Percentiles rank a stretch among this genome's conserved stretches.
Conservation (phyloP, 2,329 filamentous ascomycete genomes). For the Tetracladium maxilliforme region DNA sequence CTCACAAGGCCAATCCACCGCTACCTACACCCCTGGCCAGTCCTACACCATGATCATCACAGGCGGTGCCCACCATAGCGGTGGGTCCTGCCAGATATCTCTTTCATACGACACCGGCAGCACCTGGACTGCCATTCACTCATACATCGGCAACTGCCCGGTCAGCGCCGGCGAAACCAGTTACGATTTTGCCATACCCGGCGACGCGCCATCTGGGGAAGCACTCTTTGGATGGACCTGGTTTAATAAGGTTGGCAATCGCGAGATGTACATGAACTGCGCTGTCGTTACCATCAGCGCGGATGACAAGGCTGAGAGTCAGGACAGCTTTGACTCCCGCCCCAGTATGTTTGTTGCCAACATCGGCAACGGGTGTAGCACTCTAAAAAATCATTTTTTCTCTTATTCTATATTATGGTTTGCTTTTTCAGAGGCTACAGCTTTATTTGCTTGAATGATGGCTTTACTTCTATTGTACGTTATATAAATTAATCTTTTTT, state of each 20-base stretch:
- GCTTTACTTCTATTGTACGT: too few species aligned
- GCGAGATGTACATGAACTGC: constrained; percentile 57
- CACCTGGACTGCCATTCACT: constrained; percentile 44
- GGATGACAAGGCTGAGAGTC: constrained; percentile 3
- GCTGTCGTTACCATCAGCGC: constrained; percentile 35
- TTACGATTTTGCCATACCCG: constrained; percentile 11
- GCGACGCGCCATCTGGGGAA: constrained; percentile 9
- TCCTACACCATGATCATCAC: constrained; percentile 33
- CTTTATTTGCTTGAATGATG: too few species aligned
- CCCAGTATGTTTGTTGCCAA: constrained; percentile 47
- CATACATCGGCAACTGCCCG: constrained; percentile 44
- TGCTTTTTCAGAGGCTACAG: too few species aligned
- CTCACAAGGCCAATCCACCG: constrained; percentile 26
- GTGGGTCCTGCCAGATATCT: constrained; percentile 45
- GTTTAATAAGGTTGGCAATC: constrained; percentile 43
- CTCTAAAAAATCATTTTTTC: too few species aligned
- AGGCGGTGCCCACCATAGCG: constrained; percentile 32
- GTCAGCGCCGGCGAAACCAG: too few species aligned
- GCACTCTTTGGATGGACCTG: constrained; percentile 30
- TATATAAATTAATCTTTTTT: too few species aligned
- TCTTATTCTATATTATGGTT: too few species aligned
- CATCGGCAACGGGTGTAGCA: constrained; percentile 32
- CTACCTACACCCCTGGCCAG: constrained; percentile 32
- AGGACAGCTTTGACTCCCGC: constrained; percentile 24
- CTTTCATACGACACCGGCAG: constrained; percentile 43